phyloP scores from a whole-genome alignment of 2,329 filamentous ascomycete genomes.

The Hypoxylon sp. region DNA sequence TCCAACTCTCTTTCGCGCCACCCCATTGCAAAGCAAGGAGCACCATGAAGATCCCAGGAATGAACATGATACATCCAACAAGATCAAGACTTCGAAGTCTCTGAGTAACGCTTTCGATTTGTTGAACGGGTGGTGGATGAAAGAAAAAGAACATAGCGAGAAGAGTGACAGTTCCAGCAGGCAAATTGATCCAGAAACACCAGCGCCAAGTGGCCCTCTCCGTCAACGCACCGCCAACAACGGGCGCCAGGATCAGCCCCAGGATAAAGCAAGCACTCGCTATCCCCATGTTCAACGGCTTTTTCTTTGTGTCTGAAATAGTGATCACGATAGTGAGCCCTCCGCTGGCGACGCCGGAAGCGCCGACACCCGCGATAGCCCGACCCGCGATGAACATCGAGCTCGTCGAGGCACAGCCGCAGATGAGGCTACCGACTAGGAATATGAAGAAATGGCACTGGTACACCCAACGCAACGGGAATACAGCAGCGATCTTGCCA shows the following conservation, averaged over 20 bases:
- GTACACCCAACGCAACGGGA: conserved; percentile 43
- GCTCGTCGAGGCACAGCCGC: conserved; percentile 53
- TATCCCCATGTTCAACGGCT: not conserved
- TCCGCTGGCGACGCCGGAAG: conserved; percentile 52
- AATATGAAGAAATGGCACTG: conserved; percentile 50
- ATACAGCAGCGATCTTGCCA: not conserved
- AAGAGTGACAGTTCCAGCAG: not conserved
- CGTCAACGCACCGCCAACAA: not conserved
- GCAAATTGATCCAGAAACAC: not conserved
- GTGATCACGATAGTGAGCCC: not conserved
- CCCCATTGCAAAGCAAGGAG: conserved; percentile 51
- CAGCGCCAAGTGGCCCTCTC: not conserved
- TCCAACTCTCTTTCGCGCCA: conserved; percentile 48
- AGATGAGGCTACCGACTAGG: conserved; percentile 54
- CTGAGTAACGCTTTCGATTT: not conserved
- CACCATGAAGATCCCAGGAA: not conserved
- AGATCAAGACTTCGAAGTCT: not conserved
- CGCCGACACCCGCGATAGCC: conserved; percentile 53
- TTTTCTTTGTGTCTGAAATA: not conserved
- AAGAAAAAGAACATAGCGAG: conserved; percentile 47
- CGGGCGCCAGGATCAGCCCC: not conserved
- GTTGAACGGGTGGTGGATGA: conserved; percentile 43
- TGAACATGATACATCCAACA: not conserved
- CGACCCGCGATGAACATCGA: conserved; percentile 55
- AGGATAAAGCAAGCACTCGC: not conserved